Conservation (phyloP, 2,329 filamentous ascomycete species). For the Mycosphaerella arachidis region DNA sequence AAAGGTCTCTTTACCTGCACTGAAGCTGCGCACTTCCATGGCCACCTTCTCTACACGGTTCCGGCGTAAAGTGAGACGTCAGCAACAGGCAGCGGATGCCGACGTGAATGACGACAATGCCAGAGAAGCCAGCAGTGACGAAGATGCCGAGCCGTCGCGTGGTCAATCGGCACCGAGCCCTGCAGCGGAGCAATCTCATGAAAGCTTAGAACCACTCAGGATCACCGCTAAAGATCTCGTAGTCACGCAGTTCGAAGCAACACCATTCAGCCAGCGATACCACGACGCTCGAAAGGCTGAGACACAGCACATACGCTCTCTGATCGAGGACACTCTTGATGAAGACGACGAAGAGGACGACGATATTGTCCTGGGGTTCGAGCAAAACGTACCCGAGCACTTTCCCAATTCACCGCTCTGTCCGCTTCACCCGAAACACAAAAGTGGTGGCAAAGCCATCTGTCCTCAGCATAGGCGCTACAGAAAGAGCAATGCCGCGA, state of each 20-base stretch:
- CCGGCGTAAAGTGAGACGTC: neutral
- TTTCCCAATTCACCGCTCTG: slow-evolving; percentile 41
- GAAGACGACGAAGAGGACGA: slow-evolving; percentile 23
- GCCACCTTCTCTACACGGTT: neutral
- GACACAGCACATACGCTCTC: slow-evolving; percentile 23
- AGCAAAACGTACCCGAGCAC: slow-evolving; percentile 41
- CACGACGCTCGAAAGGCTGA: slow-evolving; percentile 26
- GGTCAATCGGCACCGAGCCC: neutral
- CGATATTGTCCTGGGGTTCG: slow-evolving; percentile 27
- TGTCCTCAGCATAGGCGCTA: slow-evolving; percentile 39
- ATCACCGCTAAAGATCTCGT: slow-evolving; percentile 13
- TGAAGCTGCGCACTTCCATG: neutral
- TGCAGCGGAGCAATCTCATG: too few relatives aligned
- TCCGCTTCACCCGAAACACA: slow-evolving; percentile 36
- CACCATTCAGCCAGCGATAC: slow-evolving; percentile 30
- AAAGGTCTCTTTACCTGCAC: neutral
- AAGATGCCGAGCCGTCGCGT: neutral
- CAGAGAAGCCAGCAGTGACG: neutral
- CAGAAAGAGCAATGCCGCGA: slow-evolving; percentile 8
- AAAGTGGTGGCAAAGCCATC: slow-evolving; percentile 34
- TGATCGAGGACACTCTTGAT: slow-evolving; percentile 24
- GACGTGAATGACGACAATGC: neutral
- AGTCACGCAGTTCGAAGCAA: slow-evolving; percentile 30
- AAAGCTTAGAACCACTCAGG: too few relatives aligned
- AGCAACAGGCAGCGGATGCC: neutral